phyloP scores from a whole-genome alignment of 805 yeast genomes.

The Wickerhamiella dianesei region DNA sequence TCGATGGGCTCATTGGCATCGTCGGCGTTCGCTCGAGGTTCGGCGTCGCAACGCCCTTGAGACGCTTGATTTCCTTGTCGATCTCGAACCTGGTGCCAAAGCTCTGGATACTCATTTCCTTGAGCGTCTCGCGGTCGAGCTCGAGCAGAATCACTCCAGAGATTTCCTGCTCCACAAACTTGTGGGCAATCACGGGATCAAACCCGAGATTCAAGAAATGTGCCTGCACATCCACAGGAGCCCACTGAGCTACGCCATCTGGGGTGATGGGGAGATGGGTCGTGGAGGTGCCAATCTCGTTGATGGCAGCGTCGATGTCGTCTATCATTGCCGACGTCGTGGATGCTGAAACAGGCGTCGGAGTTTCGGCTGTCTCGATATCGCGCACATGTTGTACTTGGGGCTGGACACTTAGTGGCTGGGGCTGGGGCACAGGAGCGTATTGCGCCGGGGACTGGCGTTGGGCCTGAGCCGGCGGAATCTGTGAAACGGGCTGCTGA shows the following conservation, averaged over 20 bases:
- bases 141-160: slow-evolving; percentile 77
- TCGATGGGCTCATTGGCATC: neutral
- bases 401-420: neutral
- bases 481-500: too few relatives aligned
- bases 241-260: slow-evolving; percentile 39
- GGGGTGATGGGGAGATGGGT: slow-evolving; percentile 12
- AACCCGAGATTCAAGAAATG: slow-evolving; percentile 65
- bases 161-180: slow-evolving; percentile 77
- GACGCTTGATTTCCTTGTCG: slow-evolving; percentile 70
- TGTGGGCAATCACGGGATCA: slow-evolving; percentile 58
- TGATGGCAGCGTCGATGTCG: slow-evolving; percentile 31
- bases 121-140: slow-evolving; percentile 70
- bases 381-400: neutral
- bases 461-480: neutral
- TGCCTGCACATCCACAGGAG: slow-evolving; percentile 71
- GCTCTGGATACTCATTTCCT: slow-evolving; percentile 80
- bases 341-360: neutral
- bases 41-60: slow-evolving; percentile 4
- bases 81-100: slow-evolving; percentile 94
- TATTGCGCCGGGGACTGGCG: neutral
- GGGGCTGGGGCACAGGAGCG: neutral
- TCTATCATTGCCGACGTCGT: slow-evolving; percentile 1
- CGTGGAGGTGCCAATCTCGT: slow-evolving; percentile 15
- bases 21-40: neutral
- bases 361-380: neutral